Conservation (phyloP, 2,329 filamentous ascomycete genomes). For the Pyrenophora seminiperda region DNA sequence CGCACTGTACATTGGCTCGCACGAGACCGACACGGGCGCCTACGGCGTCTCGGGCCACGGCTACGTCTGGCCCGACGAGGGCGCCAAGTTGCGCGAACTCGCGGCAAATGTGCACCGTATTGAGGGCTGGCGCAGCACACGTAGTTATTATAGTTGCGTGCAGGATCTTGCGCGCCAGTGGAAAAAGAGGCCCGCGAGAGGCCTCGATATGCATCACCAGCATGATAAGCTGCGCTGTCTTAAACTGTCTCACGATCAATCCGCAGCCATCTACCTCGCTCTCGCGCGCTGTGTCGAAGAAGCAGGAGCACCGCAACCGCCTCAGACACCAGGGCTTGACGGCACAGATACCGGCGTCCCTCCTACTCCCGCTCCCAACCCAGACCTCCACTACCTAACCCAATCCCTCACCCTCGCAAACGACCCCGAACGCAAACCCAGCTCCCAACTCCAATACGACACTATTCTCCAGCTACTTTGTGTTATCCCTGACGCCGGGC, state of each 20-base stretch:
- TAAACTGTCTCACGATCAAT: slow-evolving; percentile 75
- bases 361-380: slow-evolving; percentile 27
- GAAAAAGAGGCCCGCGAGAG: slow-evolving; percentile 66
- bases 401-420: slow-evolving; percentile 34
- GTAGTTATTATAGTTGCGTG: slow-evolving; percentile 94
- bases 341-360: too few species aligned
- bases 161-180: slow-evolving; percentile 57
- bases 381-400: slow-evolving; percentile 25
- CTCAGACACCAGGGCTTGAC: neutral
- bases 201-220: slow-evolving; percentile 87
- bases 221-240: slow-evolving; percentile 88
- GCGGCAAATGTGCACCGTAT: slow-evolving; percentile 90
- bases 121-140: slow-evolving; percentile 94
- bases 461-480: slow-evolving; percentile 67
- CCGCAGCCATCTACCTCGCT: slow-evolving; percentile 83
- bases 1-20: slow-evolving; percentile 81
- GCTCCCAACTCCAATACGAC: slow-evolving; percentile 45
- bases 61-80: slow-evolving; percentile 91
- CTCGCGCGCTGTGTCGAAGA: slow-evolving; percentile 72
- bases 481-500: slow-evolving; percentile 81
- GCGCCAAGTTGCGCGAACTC: slow-evolving; percentile 79
- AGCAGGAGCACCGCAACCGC: slow-evolving; percentile 25
- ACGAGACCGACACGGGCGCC: slow-evolving; percentile 59
- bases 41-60: slow-evolving; percentile 78
- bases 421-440: slow-evolving; percentile 29